Conservation (phyloP, 2,329 filamentous ascomycete species). For the Tolypocladium inflatum region DNA sequence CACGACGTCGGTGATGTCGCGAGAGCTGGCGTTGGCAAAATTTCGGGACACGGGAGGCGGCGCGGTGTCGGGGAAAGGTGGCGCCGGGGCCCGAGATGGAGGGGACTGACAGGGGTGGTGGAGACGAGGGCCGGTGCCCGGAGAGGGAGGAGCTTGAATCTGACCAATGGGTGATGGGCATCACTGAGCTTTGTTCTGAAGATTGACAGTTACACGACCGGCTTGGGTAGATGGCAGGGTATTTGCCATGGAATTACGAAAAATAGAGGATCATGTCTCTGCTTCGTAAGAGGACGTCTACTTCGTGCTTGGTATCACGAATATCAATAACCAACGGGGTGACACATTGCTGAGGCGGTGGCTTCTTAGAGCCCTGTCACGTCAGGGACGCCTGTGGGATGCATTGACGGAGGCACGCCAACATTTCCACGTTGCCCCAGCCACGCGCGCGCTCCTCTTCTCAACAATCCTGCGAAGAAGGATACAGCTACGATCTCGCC, state of each 20-base stretch:
- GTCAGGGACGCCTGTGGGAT: neutral
- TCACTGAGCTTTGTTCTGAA: neutral
- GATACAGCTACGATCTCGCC: neutral
- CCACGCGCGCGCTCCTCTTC: neutral
- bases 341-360: neutral
- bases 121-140: neutral
- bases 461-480: neutral
- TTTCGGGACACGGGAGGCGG: neutral
- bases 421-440: neutral
- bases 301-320: neutral
- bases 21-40: constrained; percentile 5
- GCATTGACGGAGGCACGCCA: neutral
- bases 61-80: constrained; percentile 7
- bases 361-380: neutral
- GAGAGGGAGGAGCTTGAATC: neutral
- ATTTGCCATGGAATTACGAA: too few species aligned
- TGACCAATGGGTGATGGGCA: neutral
- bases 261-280: neutral
- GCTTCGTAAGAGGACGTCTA: neutral
- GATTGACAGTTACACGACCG: neutral
- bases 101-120: neutral
- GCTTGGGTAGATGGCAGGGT: neutral
- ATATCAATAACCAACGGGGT: neutral
- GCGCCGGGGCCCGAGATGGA: constrained; percentile 3
- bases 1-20: neutral